These are phyloP conservation scores for Crepidotus variabilis DNA, from an alignment of 768 basidiomycete genomes.

Conservation along the genomic window DNA sequence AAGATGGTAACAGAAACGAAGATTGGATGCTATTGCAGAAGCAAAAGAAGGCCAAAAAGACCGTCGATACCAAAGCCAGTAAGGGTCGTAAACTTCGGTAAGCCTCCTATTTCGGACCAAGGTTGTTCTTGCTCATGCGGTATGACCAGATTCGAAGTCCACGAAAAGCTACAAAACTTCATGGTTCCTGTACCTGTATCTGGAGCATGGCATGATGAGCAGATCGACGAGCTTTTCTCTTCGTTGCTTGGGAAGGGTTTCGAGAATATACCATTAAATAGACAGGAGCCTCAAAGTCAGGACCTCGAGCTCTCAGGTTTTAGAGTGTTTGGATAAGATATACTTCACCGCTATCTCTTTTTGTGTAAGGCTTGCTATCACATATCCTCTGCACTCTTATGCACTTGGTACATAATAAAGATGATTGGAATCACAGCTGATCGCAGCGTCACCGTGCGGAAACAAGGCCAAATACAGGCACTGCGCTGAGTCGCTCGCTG, in stretches of 20 bases:
- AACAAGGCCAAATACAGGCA: slow-evolving; percentile 38
- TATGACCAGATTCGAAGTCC: slow-evolving; percentile 75
- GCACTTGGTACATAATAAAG: background rate
- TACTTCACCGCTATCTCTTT: background rate
- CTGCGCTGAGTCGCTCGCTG: slow-evolving; percentile 3
- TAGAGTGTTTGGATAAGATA: slow-evolving; percentile 53
- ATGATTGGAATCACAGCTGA: background rate
- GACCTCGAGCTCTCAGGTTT: slow-evolving; percentile 41
- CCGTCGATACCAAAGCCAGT: slow-evolving; percentile 93
- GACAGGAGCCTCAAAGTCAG: slow-evolving; percentile 23
- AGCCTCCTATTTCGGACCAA: slow-evolving; percentile 20
- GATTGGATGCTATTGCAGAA: slow-evolving; percentile 67
- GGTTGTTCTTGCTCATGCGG: slow-evolving; percentile 2
- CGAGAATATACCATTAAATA: slow-evolving; percentile 31
- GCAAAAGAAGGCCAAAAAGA: slow-evolving; percentile 73
- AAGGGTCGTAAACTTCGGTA: slow-evolving; percentile 92
- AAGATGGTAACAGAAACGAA: slow-evolving; percentile 37
- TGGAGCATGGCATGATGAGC: slow-evolving; percentile 91
- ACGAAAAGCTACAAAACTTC: slow-evolving; percentile 96
- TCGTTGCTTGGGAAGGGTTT: slow-evolving; percentile 80
- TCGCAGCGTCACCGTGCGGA: slow-evolving; percentile 6
- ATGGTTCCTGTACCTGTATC: slow-evolving; percentile 80
- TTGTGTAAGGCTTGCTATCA: background rate
- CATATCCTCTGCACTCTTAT: background rate
- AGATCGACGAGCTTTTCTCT: slow-evolving; percentile 91